phyloP scores from a whole-genome alignment of 495 filamentous ascomycete genomes.

The Aspergillus panamensis region DNA sequence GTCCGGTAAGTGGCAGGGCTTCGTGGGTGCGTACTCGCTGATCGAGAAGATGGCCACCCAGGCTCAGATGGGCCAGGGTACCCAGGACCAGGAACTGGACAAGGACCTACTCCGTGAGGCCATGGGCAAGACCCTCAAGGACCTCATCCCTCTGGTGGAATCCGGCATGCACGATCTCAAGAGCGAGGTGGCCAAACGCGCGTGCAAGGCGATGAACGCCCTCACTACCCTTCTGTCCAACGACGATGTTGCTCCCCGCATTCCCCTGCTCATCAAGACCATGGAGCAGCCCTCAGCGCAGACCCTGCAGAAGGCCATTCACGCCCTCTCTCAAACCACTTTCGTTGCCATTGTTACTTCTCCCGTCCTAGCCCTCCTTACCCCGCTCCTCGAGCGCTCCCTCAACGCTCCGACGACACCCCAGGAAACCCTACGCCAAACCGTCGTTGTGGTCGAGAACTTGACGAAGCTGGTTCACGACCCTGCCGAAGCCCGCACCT shows the following conservation, averaged over 20 bases:
- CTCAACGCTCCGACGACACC: conserved; percentile 85
- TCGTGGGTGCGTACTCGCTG: conserved; percentile 75
- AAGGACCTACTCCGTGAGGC: conserved; percentile 86
- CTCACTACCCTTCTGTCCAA: conserved; percentile 90
- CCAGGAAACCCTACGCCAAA: conserved; percentile 93
- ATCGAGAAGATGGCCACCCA: conserved; percentile 90
- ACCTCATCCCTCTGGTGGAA: conserved; percentile 89
- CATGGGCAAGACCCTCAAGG: conserved; percentile 88
- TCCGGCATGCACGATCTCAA: conserved; percentile 96
- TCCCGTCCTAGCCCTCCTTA: conserved; percentile 95
- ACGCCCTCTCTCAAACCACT: conserved; percentile 95
- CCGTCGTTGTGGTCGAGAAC: conserved; percentile 97
- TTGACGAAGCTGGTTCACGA: conserved; percentile 98
- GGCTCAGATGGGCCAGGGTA: conserved; percentile 77
- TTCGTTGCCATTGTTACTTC: conserved; percentile 97
- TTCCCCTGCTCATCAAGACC: conserved; percentile 88
- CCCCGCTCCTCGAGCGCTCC: conserved; percentile 88
- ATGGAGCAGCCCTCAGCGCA: conserved; percentile 94
- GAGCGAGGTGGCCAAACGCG: conserved; percentile 81
- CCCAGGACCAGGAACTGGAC: conserved; percentile 71
- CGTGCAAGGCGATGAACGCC: conserved; percentile 84
- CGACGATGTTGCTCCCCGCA: conserved; percentile 91
- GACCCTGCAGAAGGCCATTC: conserved; percentile 88
- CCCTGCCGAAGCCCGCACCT: conserved; percentile 90
- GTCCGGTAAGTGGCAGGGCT: conserved; percentile 93